Base-by-base conservation (phyloP, 257 asterid species). In the Salvia miltiorrhiza region DNA sequence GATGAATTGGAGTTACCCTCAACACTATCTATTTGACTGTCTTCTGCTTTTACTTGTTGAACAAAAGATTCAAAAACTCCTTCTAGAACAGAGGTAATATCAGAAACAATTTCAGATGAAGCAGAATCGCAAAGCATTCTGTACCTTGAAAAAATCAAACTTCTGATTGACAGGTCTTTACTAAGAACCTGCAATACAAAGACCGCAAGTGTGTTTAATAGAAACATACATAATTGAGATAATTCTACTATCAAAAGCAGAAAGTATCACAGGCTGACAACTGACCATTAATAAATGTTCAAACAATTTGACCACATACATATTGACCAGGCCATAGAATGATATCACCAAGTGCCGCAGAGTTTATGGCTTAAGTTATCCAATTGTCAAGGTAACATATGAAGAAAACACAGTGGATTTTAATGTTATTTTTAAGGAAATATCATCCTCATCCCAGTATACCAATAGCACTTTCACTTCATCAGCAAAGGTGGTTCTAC, bases 91-190 rank as follows among this genome's bases (percentile, higher is more conserved):
- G 88, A 63, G 43, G 96, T 79, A 74, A 89, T 40, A 58, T 78
- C 81, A 71, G 97, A 84, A 75, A 90, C 80, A 67, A 84, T 76
- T 78, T 84, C 88, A 62, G 91, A 73, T 71, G 89, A 73, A 71
- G 88, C 95, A 53, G 90, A 86, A 73, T 81, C 80, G 65, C 85
- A 74, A 63, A 93, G 80, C 79, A 69, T 80, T 76, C 78, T 84
- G 77, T 85, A 90, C 76, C 82, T 90, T 60, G 93, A 83, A 77
- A 85, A 85, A 60, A 93, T 76, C 84, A 81, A 85, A 56, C 80
- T 75, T 80, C 73, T 82, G 69, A 88, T 62, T 17, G 88, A 79
- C 54, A 9, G 79, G 72, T 93, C 95, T 77, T 86, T 84, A 59
- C 57, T 76, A 71, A 88, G 83, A 70, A 86, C 89, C 98, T 93